These are phyloP conservation scores for Auricularia sp. DNA, from an alignment of 768 basidiomycete species.

Conservation along the genomic window DNA sequence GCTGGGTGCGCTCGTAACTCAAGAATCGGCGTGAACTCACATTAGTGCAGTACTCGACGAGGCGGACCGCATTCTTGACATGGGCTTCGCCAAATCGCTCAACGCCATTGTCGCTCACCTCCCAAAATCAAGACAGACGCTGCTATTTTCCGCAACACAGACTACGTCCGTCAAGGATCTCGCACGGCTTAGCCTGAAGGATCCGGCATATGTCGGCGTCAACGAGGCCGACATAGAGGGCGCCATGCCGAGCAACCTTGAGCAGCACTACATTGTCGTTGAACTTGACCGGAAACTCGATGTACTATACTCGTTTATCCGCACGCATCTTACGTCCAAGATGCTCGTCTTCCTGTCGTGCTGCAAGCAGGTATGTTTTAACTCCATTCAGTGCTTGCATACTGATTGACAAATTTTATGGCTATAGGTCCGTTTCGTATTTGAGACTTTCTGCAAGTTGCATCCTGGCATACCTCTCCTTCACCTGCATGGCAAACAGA, in stretches of 20 bases:
- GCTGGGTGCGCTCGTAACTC: conserved; percentile 47
- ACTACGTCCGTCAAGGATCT: conserved; percentile 81
- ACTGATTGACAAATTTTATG: too few species aligned
- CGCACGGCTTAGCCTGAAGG: conserved; percentile 78
- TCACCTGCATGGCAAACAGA: conserved; percentile 92
- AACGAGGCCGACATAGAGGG: conserved; percentile 28
- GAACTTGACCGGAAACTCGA: conserved; percentile 82
- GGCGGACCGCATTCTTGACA: conserved; percentile 91
- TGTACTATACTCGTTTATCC: conserved; percentile 89
- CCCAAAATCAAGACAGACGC: conserved; percentile 83
- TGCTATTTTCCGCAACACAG: conserved; percentile 95
- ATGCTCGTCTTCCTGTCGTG: conserved; percentile 88
- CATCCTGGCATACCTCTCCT: conserved; percentile 91
- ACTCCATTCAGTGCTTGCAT: too few species aligned
- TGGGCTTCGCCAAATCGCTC: conserved; percentile 86
- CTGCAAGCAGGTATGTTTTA: conserved; percentile 66
- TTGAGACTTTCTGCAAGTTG: conserved; percentile 90
- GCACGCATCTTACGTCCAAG: conserved; percentile 84
- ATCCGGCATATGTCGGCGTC: conserved; percentile 66
- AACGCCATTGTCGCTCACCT: conserved; percentile 88
- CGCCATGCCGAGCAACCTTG: conserved; percentile 65
- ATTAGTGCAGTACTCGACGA: conserved; percentile 72
- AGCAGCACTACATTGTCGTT: conserved; percentile 82
- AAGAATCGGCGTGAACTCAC: not conserved
- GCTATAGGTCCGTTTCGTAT: conserved; percentile 70